Base-by-base conservation (phyloP, 2,329 filamentous ascomycete species). In the Ceratocystis huliohia region DNA sequence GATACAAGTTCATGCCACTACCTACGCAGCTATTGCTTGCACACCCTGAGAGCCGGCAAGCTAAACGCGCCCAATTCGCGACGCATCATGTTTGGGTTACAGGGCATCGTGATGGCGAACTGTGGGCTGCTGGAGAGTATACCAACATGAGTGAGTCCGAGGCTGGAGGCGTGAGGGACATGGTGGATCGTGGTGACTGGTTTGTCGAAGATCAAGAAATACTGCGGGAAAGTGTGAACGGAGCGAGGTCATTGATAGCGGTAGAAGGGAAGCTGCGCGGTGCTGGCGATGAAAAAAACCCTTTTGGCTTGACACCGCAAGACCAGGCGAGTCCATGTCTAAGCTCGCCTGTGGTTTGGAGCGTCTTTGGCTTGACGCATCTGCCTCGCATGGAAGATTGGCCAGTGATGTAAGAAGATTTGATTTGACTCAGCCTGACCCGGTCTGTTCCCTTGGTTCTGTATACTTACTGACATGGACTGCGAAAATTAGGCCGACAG, bases 41-140 rank as follows among this genome's bases (percentile, higher is more conserved):
- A 1, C 76, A 81, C 68, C 73, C 75, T 3, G 73, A 74, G 22
- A 80, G 78, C 71, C 72, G 75, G n/a, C 73, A 77, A 66, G 75
- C 76, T 0, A 74, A 73, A 59, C 73, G 79, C n/a, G 78, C 78
- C 1, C 74, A 73, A 57, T 82, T 78, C 68, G 78, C 78, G 1
- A 73, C 73, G 67, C 79, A 81, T 69, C 75, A 78, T 65, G 69
- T 78, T 46, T 82, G 79, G 79, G 75, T 81, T 7, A 82, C 79
- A 1, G 78, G 77, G 3, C 74, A 81, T 69, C 74, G 76, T 2
- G 80, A 82, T 67, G 77, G 75, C 41, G 80, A 82, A 73, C 71
- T 81, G 15, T 82, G 76, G 75, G 80, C 79, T 0, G 79, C 78
- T 2, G 80, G 80, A 6, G 77, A 80, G 70, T 81, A 77, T 64